phyloP scores from a whole-genome alignment of 2,329 filamentous ascomycete genomes.

The Nigrospora sphaerica region DNA sequence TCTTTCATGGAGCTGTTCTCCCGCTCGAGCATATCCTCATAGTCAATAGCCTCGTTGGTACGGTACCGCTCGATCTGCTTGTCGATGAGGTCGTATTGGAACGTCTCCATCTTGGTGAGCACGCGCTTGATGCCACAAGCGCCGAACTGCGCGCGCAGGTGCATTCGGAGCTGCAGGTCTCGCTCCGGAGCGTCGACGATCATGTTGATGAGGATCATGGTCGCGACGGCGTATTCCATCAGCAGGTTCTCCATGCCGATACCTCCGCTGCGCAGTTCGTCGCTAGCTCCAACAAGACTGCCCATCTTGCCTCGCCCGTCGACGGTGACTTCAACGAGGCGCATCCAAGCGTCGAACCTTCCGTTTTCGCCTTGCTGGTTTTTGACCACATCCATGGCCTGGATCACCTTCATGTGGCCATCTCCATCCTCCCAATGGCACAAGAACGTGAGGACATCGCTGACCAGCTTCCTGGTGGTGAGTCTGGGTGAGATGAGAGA shows the following conservation, averaged over 20 bases:
- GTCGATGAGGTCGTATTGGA: conserved; percentile 97
- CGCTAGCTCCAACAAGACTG: conserved; percentile 90
- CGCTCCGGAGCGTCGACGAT: conserved; percentile 84
- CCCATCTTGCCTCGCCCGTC: conserved; percentile 99
- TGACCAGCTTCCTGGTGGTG: conserved; percentile 88
- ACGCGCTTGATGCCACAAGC: conserved; percentile 93
- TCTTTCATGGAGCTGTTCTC: conserved; percentile 90
- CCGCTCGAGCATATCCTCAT: conserved; percentile 90
- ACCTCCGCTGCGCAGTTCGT: conserved; percentile 90
- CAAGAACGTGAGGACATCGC: conserved; percentile 91
- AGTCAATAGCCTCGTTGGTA: conserved; percentile 93
- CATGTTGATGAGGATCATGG: conserved; percentile 93
- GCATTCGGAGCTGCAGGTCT: conserved; percentile 85
- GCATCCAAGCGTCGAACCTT: conserved; percentile 97
- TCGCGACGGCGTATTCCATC: conserved; percentile 97
- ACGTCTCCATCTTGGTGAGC: conserved; percentile 92
- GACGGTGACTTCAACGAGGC: conserved; percentile 92
- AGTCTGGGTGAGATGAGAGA: conserved; percentile 84
- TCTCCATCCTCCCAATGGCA: conserved; percentile 87
- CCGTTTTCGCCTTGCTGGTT: conserved; percentile 83
- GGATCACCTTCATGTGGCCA: conserved; percentile 88
- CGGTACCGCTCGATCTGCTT: conserved; percentile 95
- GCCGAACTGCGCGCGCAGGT: conserved; percentile 92
- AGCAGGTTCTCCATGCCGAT: conserved; percentile 98
- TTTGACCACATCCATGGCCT: conserved; percentile 89